Percentiles rank a stretch among this genome's conserved stretches.
Evolutionary conservation across 345 rosid genomes (phyloP).

Genomic region (Pistacia vera): DNA sequence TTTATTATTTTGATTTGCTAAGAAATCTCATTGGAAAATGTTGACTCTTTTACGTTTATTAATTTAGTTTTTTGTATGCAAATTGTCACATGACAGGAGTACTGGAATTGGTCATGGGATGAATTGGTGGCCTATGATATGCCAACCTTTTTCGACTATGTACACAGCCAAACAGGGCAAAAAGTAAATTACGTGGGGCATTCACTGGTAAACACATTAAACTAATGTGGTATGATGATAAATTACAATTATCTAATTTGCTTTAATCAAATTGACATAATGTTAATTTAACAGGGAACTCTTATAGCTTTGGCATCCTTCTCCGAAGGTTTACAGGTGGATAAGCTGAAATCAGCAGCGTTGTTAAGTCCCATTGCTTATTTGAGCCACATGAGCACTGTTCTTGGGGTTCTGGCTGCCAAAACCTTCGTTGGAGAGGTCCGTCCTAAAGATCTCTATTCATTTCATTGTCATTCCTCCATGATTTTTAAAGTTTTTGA

Average conservation of each 20-base stretch:
- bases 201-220: constrained; percentile 58
- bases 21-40: no score
- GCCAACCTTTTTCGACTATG: constrained; percentile 71
- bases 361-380: constrained; percentile 88
- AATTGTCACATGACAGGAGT: constrained; percentile 42
- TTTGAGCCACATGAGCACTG: constrained; percentile 85
- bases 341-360: constrained; percentile 66
- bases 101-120: constrained; percentile 98
- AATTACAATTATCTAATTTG: neutral
- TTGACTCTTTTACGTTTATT: no score
- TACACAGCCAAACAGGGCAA: constrained; percentile 58
- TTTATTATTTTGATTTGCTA: neutral
- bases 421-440: constrained; percentile 83
- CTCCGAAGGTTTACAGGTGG: constrained; percentile 66
- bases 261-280: neutral
- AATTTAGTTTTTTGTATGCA: no score
- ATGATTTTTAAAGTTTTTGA: neutral
- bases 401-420: constrained; percentile 65
- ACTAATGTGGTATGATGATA: no score
- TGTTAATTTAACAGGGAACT: constrained; percentile 61
- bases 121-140: constrained; percentile 71
- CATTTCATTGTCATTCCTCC: neutral
- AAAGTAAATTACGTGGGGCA: constrained; percentile 89
- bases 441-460: neutral
- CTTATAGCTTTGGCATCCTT: constrained; percentile 75